Evolutionary conservation across 805 yeast genomes (phyloP).

Genomic region (Ogataea sp.): DNA sequence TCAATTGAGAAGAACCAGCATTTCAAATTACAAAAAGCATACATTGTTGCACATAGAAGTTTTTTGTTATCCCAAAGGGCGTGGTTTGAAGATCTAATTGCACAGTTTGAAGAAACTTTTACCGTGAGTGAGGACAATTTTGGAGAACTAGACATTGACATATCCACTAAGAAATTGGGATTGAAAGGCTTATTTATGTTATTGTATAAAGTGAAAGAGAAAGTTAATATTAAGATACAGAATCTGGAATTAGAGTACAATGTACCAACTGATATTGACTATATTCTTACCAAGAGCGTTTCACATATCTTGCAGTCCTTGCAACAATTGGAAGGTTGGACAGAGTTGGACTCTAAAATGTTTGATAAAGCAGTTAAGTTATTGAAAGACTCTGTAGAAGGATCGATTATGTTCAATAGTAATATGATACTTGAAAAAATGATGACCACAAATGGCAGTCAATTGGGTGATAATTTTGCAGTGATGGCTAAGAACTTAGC

Average conservation of each 20-base stretch:
- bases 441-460: no score
- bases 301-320: conserved; percentile 37
- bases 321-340: conserved; percentile 51
- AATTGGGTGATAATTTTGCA: background rate
- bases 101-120: conserved; percentile 26
- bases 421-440: conserved; percentile 45
- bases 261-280: conserved; percentile 43
- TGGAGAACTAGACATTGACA: no score
- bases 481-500: background rate
- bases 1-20: conserved; percentile 35
- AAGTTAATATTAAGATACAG: conserved; percentile 35
- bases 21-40: conserved; percentile 35
- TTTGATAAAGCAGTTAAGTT: conserved; percentile 33
- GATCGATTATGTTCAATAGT: conserved; percentile 47
- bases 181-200: no score
- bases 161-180: no score
- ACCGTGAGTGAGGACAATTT: background rate
- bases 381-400: conserved; percentile 41
- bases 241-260: conserved; percentile 44
- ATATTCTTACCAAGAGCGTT: conserved; percentile 37
- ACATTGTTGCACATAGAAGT: conserved; percentile 38
- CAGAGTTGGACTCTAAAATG: conserved; percentile 30
- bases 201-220: no score
- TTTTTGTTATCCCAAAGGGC: conserved; percentile 14
- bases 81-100: conserved; percentile 24